Conservation (phyloP, 768 basidiomycete species). For the Dentipellis sp. region DNA sequence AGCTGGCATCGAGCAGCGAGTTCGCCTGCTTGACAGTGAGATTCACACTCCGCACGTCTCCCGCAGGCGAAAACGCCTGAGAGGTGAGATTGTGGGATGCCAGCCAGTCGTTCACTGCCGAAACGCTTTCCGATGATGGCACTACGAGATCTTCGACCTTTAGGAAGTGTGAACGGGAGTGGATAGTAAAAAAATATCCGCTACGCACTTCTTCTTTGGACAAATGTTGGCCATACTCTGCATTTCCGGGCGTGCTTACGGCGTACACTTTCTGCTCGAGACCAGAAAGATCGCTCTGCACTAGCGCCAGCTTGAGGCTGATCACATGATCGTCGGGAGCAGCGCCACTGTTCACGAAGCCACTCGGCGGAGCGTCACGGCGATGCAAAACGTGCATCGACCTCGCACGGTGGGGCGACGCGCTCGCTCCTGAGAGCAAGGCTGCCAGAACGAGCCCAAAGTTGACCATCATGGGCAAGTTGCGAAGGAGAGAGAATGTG, state of each 20-base stretch:
- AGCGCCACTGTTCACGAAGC: not conserved
- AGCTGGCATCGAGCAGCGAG: slow-evolving; percentile 7
- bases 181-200: not conserved
- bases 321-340: not conserved
- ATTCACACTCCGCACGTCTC: slow-evolving; percentile 8
- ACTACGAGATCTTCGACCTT: not conserved
- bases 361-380: not conserved
- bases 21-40: slow-evolving; percentile 11
- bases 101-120: slow-evolving; percentile 1
- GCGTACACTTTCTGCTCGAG: not conserved
- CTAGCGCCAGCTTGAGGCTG: not conserved
- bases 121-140: not conserved
- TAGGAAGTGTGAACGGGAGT: not conserved
- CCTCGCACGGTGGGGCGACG: not conserved
- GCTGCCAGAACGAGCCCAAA: too few species aligned
- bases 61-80: slow-evolving; percentile 3
- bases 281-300: not conserved
- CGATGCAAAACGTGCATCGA: not conserved
- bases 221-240: not conserved
- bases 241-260: not conserved
- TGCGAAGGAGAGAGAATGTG: too few species aligned
- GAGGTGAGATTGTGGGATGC: slow-evolving; percentile 6
- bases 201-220: not conserved
- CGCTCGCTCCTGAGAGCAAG: too few species aligned
- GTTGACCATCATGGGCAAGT: too few species aligned